Evolutionary conservation across 768 basidiomycete species (phyloP).

Genomic region (Leccinum fibrillosum): DNA sequence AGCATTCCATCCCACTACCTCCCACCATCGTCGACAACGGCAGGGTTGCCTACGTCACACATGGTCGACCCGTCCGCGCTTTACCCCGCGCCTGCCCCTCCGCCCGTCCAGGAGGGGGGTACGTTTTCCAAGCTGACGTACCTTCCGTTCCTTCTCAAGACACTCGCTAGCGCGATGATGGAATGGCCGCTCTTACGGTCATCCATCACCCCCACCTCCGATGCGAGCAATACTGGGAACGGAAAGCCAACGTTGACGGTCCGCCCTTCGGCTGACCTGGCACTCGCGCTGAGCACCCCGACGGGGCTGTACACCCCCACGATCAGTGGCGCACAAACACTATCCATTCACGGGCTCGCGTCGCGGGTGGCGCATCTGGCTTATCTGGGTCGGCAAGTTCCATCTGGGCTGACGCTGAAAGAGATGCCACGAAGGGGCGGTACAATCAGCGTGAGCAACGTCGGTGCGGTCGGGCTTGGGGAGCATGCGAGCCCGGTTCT

Average conservation of each 20-base stretch:
- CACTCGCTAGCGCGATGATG: constrained; percentile 73
- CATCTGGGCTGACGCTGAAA: constrained; percentile 56
- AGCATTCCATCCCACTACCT: constrained; percentile 63
- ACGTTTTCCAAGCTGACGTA: constrained; percentile 71
- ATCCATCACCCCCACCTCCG: constrained; percentile 52
- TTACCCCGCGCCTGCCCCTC: constrained; percentile 37
- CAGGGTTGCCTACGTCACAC: constrained; percentile 17
- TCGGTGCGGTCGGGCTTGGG: constrained; percentile 76
- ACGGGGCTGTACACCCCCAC: constrained; percentile 85
- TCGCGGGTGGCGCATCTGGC: constrained; percentile 59
- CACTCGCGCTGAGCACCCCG: constrained; percentile 73
- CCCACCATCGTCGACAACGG: constrained; percentile 38
- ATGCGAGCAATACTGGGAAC: constrained; percentile 3
- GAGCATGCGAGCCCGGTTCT: constrained; percentile 72
- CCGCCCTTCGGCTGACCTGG: constrained; percentile 73
- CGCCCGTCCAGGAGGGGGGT: constrained; percentile 46
- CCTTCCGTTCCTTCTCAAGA: constrained; percentile 81
- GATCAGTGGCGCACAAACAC: constrained; percentile 49
- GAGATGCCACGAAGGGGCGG: constrained; percentile 78
- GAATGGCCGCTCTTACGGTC: constrained; percentile 84
- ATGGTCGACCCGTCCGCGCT: constrained; percentile 40
- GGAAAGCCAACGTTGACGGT: constrained; percentile 66
- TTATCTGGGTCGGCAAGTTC: constrained; percentile 63
- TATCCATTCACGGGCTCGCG: constrained; percentile 59
- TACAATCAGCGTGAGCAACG: constrained; percentile 78